A percentile compares a stretch with the other conserved stretches of the same genome.
These are phyloP conservation scores for Aspergillus pseudoterreus DNA, from an alignment of 2,329 filamentous ascomycete genomes.

Conservation along the genomic window DNA sequence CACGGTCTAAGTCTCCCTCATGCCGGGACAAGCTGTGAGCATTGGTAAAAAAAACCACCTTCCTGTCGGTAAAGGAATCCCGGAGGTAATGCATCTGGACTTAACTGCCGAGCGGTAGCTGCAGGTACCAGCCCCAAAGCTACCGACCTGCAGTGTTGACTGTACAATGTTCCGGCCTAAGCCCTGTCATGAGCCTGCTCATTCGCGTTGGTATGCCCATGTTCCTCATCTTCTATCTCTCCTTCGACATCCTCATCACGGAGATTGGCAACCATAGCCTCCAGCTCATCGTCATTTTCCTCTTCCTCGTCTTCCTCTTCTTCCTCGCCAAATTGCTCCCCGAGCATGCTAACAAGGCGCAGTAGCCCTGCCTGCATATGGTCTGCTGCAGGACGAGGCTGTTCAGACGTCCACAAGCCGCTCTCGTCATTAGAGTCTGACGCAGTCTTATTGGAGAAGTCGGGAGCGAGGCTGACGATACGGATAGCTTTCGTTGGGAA, in stretches of 20 bases:
- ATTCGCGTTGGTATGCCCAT: neutral
- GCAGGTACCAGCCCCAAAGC: too few species aligned
- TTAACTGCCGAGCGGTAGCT: too few species aligned
- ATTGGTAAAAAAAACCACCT: too few species aligned
- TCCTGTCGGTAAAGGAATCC: too few species aligned
- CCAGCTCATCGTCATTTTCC: neutral
- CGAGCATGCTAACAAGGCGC: slow-evolving; percentile 25
- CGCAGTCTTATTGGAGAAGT: slow-evolving; percentile 10
- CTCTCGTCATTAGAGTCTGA: slow-evolving; percentile 1
- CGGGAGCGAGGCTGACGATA: slow-evolving; percentile 35
- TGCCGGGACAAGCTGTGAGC: too few species aligned
- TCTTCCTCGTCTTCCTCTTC: slow-evolving; percentile 4
- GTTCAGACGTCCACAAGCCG: slow-evolving; percentile 5
- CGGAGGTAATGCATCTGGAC: too few species aligned
- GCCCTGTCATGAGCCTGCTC: neutral
- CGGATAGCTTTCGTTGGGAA: slow-evolving; percentile 42
- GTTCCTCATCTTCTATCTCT: neutral
- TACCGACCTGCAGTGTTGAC: too few species aligned
- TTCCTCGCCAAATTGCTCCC: slow-evolving; percentile 17
- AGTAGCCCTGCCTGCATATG: slow-evolving; percentile 19
- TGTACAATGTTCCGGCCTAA: neutral
- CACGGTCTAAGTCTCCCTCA: too few species aligned
- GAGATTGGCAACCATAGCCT: neutral
- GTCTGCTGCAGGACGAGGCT: slow-evolving; percentile 10
- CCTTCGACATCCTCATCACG: slow-evolving; percentile 1